Base-by-base conservation (phyloP, 2,329 filamentous ascomycete genomes). In the Trichophyton schoenleinii region DNA sequence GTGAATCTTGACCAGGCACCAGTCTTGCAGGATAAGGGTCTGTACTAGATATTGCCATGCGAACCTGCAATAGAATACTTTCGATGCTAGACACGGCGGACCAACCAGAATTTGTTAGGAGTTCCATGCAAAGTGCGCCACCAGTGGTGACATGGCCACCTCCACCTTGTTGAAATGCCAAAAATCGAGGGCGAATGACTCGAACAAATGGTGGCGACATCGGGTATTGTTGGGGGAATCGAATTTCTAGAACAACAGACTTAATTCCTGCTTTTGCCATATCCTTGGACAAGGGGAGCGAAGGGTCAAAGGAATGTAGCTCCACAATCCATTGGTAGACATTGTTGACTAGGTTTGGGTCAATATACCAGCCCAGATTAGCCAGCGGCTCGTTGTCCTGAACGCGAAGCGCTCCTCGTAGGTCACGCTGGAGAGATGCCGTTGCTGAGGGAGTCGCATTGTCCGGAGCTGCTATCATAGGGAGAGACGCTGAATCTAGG, bases 301-400 rank as follows among this genome's bases (percentile, higher is more conserved):
- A 71, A 0, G 75, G 65, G 25, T 90, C 86, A 68, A 96, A 95
- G 49, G 86, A 89, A 71, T 96, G 91, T 1, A 96, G 77, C 71
- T 96, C 88, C 4, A 95, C 85, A 62, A 95, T 90, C 91, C 91
- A 95, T 68, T 95, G 90, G 68, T 94, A 96, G 64, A 91, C 79
- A 68, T 91, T 95, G 22, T 77, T 81, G 42, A 91, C 77, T 58
- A 83, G 81, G 4, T 78, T 76, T 13, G 80, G 75, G 68, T 95
- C 82, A 61, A 95, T 85, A 69, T 89, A 90, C 90, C 91, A 96
- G 15, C 91, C 91, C 0, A 95, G 80, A 63, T 87, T 82, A 63
- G 86, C 80, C 1, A 83, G 70, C 0, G 83, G 80, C 0, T 80
- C 83, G 9, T 71, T 75, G 0, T 81, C 72, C 70, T 96, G 91